Evolutionary conservation across 441 rosid genomes (phyloP), one percentile per base, ranked within the genome.

Genomic region (Manihot esculenta): DNA sequence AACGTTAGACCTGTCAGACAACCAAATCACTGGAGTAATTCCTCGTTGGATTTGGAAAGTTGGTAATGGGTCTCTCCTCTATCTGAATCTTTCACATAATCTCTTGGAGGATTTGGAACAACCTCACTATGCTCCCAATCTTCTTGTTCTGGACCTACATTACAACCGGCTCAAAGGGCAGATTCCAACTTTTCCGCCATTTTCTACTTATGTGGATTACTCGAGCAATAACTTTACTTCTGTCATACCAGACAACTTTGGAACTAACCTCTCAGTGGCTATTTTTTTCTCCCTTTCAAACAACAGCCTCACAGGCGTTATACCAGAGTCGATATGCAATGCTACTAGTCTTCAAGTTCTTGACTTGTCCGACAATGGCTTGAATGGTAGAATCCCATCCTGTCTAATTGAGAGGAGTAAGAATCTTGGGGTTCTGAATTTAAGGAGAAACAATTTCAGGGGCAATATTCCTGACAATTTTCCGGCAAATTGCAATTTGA

Each of bases 31-130:
- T 55, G 86, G 84, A 4, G 10, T 18, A 23, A 45, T 84, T 7
- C 95, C 90, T 0, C 0, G 10, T 6, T 87, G 92, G 95, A 64
- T 89, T 30, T 84, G 86, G 84, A 5, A 2, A 20, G 44, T 82
- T 14, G 58, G 66, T 10, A 12, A 13, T 38, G 35, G 38, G 0
- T 0, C 0, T 10, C 75, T 82, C 0, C 0, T 0, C 0, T 0
- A 71, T 24, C 58, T 90, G 17, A 71, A 88, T 74, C 78, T 88
- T 61, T 88, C 96, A 0, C 55, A 24, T 1, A 90, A 90, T 56
- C 18, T 0, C 0, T 68, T 88, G 7, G 18, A 0, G 0, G 0
- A 72, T 42, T 45, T 85, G 1, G 72, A 69, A 66, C 14, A 45
- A 24, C 45, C 49, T 0, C 7, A 3, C 0, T 11, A 10, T 3